These are phyloP conservation scores for Talaromyces sp. DNA, from an alignment of 2,329 filamentous ascomycete genomes.

Conservation along the genomic window DNA sequence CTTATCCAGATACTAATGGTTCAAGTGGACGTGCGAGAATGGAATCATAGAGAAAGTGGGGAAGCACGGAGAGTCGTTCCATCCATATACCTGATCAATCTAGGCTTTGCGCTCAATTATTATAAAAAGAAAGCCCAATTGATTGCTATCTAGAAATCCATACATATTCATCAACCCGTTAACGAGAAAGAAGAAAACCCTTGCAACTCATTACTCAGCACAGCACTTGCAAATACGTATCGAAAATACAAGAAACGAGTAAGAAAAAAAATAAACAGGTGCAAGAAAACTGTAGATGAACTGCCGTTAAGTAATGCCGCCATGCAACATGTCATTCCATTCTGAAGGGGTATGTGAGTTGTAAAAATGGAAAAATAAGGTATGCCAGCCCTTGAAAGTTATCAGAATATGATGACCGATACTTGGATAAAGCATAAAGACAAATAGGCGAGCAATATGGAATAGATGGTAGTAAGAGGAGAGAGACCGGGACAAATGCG, in stretches of 20 bases:
- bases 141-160: constrained; percentile 17
- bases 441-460: neutral
- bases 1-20: too few species aligned
- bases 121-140: neutral
- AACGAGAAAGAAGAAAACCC: constrained; percentile 2
- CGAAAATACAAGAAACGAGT: neutral
- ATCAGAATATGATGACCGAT: neutral
- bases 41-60: too few species aligned
- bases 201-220: constrained; percentile 2
- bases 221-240: neutral
- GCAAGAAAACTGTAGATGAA: constrained; percentile 9
- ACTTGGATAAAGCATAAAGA: neutral
- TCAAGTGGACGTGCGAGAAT: too few species aligned
- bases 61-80: too few species aligned
- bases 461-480: neutral
- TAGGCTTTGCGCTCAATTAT: too few species aligned
- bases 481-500: neutral
- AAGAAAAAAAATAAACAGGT: neutral
- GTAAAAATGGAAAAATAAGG: neutral
- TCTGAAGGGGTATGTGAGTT: constrained; percentile 12
- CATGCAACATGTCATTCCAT: constrained; percentile 17
- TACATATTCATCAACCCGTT: constrained; percentile 7
- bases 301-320: constrained; percentile 17
- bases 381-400: neutral
- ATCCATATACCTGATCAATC: too few species aligned